Evolutionary conservation across 805 yeast species (phyloP).

Genomic region (Candida nemodendra): DNA sequence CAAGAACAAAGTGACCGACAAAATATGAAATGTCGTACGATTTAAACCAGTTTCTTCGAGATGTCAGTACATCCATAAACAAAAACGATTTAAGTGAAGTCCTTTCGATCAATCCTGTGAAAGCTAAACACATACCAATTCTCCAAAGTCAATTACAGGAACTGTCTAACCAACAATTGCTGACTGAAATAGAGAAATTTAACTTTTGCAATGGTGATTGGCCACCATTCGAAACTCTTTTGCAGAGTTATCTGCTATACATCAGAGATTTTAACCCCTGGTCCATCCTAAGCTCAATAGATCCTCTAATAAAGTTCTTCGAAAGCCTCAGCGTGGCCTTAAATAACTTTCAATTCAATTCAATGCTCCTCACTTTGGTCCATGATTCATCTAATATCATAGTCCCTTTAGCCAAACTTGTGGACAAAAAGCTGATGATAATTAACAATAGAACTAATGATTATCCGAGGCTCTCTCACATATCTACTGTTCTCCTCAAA

Average conservation of each 20-base stretch:
- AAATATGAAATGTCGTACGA: slow-evolving; percentile 7
- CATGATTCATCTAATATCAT: slow-evolving; percentile 36
- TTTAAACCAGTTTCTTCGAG: slow-evolving; percentile 12
- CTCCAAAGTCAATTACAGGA: slow-evolving; percentile 28
- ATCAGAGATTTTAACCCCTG: slow-evolving; percentile 54
- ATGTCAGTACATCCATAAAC: slow-evolving; percentile 9
- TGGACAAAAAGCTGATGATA: slow-evolving; percentile 41
- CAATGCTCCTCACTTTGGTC: slow-evolving; percentile 38
- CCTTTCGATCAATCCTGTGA: slow-evolving; percentile 24
- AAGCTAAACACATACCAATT: slow-evolving; percentile 22
- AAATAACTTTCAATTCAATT: slow-evolving; percentile 40
- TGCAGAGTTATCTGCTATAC: slow-evolving; percentile 42
- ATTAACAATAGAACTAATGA: slow-evolving; percentile 31
- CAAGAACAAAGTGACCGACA: no score
- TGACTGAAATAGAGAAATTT: slow-evolving; percentile 29
- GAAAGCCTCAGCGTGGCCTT: slow-evolving; percentile 50
- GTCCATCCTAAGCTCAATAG: slow-evolving; percentile 55
- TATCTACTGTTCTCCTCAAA: slow-evolving; percentile 49
- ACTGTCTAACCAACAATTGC: slow-evolving; percentile 19
- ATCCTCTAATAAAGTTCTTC: slow-evolving; percentile 46
- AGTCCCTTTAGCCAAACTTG: slow-evolving; percentile 44
- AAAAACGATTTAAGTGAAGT: slow-evolving; percentile 10
- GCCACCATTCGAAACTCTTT: slow-evolving; percentile 44
- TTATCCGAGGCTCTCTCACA: slow-evolving; percentile 44
- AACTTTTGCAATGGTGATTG: slow-evolving; percentile 35